A percentile compares a stretch with the other conserved stretches of the same genome.
Evolutionary conservation across 805 yeast species (phyloP).

Genomic region (Wickerhamiella dianesei): DNA sequence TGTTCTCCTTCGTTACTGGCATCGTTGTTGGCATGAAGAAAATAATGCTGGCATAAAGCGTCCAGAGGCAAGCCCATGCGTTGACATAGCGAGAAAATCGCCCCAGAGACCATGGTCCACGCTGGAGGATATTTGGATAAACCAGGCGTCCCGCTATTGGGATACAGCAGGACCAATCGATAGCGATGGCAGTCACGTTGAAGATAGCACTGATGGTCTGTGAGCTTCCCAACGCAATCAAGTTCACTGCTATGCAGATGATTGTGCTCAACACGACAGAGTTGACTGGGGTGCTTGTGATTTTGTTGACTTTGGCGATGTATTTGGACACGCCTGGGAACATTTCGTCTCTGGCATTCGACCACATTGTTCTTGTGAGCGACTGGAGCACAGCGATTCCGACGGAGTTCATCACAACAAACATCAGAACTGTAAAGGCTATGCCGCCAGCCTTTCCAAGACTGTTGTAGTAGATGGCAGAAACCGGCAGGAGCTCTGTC

Average conservation of each 20-base stretch:
- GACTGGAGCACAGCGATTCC: constrained; percentile 51
- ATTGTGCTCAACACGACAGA: constrained; percentile 42
- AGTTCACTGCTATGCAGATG: constrained; percentile 37
- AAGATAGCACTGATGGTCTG: constrained; percentile 56
- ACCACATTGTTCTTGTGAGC: constrained; percentile 58
- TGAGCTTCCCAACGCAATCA: constrained; percentile 46
- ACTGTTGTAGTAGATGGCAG: constrained; percentile 48
- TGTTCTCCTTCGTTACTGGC: constrained; percentile 18
- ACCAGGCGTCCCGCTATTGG: constrained; percentile 52
- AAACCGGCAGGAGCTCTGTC: constrained; percentile 36
- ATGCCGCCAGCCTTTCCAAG: constrained; percentile 53
- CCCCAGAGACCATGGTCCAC: constrained; percentile 62
- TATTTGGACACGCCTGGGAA: constrained; percentile 33
- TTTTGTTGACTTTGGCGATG: constrained; percentile 32
- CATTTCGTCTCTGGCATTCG: constrained; percentile 64
- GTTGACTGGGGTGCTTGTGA: constrained; percentile 47
- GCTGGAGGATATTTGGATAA: constrained; percentile 39
- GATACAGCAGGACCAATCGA: constrained; percentile 49
- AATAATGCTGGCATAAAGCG: constrained; percentile 16
- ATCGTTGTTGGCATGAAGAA: constrained; percentile 18
- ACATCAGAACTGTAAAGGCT: constrained; percentile 45
- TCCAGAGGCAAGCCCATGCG: constrained; percentile 15
- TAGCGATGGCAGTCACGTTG: constrained; percentile 60
- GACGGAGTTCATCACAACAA: constrained; percentile 51
- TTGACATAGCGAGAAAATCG: constrained; percentile 19